Percentiles rank a stretch among this genome's conserved stretches.
Conservation (phyloP, 129 eudicot species). For the Apium graveolens region DNA sequence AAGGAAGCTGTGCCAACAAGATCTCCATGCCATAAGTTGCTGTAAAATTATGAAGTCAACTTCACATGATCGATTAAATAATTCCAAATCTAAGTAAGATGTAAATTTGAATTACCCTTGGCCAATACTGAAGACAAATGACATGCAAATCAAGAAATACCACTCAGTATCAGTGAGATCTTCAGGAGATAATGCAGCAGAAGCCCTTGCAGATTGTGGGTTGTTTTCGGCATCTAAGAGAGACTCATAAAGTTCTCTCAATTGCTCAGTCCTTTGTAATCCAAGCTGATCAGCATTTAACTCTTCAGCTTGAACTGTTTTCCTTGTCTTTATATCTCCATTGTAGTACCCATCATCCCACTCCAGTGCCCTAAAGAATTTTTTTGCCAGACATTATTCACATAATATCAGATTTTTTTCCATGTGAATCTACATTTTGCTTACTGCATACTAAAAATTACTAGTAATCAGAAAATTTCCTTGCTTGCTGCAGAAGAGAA, state of each 20-base stretch:
- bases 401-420: background rate
- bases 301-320: conserved; percentile 55
- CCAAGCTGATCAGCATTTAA: conserved; percentile 45
- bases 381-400: conserved; percentile 1
- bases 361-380: conserved; percentile 49
- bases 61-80: background rate
- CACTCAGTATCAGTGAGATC: conserved; percentile 82
- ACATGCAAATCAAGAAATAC: conserved; percentile 95
- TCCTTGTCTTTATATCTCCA: conserved; percentile 86
- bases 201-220: conserved; percentile 50
- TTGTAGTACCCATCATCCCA: conserved; percentile 93
- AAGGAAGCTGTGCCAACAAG: background rate
- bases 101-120: conserved; percentile 43
- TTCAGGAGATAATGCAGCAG: conserved; percentile 84
- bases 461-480: background rate
- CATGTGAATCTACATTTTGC: background rate
- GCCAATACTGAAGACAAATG: conserved; percentile 46
- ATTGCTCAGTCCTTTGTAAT: conserved; percentile 64
- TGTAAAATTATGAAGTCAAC: background rate
- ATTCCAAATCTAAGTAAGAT: background rate
- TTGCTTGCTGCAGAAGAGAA: background rate
- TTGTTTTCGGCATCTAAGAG: conserved; percentile 40
- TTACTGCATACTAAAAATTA: background rate
- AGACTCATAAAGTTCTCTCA: conserved; percentile 68
- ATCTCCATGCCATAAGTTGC: too few relatives aligned